Base-by-base conservation (phyloP, 441 rosid genomes). In the Euphorbia schlechtendalii region DNA sequence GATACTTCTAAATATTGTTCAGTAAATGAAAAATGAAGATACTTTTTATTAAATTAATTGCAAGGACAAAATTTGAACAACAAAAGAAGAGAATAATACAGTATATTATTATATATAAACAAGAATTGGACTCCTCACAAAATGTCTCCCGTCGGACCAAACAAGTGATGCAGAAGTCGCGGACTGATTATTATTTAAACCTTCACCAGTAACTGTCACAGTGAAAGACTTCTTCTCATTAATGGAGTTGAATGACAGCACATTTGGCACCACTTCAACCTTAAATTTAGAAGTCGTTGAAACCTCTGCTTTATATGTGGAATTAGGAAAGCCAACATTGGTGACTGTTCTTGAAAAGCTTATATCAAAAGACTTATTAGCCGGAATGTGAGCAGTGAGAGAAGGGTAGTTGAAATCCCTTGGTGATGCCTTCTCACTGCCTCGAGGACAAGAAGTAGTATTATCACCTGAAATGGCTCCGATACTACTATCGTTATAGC, bases 101-200 rank as follows among this genome's bases (percentile, higher is more conserved):
- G 8, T 38, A 38, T 11, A 38, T 8, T 5, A 46, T 46, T 46
- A 17, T n/a, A 24, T 24, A 43, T 20, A 15, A 8, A 70, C 63
- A 53, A 72, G 70, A 18, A 73, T 80, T n/a, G n/a, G n/a, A n/a
- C n/a, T n/a, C n/a, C n/a, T n/a, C n/a, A n/a, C n/a, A n/a, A n/a
- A n/a, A n/a, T 60, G 79, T 77, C 65, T 72, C 75, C 68, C 82
- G 45, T 85, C 86, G 11, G 69, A 75, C 84, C 87, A 83, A 21
- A 68, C 61, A 25, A 85, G 40, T n/a, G 70, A 40, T 36, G 74
- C 72, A 30, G 86, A 75, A 10, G 86, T 78, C 24, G 30, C 18
- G 8, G 64, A 40, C 4, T 18, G 5, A 5, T 7, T 1, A 56
- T 8, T 15, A 0, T 2, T 15, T 13, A 75, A 45, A 14, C 57